Conservation (phyloP, 345 rosid species). For the Populus simonii region DNA sequence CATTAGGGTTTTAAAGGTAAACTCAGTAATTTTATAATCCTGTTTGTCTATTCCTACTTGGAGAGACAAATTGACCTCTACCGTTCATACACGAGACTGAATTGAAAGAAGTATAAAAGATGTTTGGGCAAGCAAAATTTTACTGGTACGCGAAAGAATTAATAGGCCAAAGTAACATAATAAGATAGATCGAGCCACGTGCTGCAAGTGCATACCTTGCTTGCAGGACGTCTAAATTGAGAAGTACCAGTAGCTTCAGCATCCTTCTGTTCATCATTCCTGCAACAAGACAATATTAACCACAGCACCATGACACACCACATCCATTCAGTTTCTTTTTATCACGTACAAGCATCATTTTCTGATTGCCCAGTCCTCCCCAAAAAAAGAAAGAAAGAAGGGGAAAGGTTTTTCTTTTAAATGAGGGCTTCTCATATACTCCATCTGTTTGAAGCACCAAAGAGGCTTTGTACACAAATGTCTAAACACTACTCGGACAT, state of each 20-base stretch:
- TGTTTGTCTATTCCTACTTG: neutral
- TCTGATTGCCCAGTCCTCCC: neutral
- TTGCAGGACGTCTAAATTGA: constrained; percentile 39
- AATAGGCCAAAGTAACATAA: neutral
- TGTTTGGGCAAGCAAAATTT: neutral
- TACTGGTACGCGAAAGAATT: neutral
- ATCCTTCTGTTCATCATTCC: constrained; percentile 53
- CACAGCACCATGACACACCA: neutral
- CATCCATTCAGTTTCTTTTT: neutral
- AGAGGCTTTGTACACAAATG: neutral
- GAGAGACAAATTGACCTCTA: neutral
- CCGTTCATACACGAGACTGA: neutral
- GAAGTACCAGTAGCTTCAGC: constrained; percentile 27
- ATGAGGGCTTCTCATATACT: neutral
- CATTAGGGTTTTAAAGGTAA: neutral
- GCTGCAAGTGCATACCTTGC: constrained; percentile 48
- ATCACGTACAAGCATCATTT: neutral
- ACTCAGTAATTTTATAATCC: neutral
- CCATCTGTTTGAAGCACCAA: neutral
- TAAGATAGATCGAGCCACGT: neutral
- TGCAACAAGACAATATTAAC: constrained; percentile 27
- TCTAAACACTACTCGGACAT: neutral
- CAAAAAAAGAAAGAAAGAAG: neutral
- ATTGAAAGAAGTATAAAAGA: neutral
- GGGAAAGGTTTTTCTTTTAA: neutral